These are phyloP conservation scores for Trichophyton simii DNA, from an alignment of 2,329 filamentous ascomycete species.

Conservation along the genomic window DNA sequence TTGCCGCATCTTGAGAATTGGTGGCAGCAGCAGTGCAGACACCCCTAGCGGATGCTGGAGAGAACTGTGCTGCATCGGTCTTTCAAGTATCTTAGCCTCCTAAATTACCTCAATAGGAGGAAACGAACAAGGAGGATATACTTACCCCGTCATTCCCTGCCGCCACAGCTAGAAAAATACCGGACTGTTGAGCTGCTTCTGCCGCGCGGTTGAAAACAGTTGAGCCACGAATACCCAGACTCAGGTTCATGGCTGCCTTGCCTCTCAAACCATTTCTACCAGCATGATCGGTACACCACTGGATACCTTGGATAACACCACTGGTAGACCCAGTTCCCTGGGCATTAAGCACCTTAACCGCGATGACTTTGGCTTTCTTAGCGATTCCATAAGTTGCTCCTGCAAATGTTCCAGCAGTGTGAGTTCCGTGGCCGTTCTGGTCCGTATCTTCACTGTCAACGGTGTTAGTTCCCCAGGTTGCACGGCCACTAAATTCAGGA, in stretches of 20 bases:
- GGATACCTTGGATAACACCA: slow-evolving; percentile 40
- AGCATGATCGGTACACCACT: slow-evolving; percentile 26
- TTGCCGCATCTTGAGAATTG: slow-evolving; percentile 21
- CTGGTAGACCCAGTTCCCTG: slow-evolving; percentile 35
- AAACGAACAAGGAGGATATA: neutral
- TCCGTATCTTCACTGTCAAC: slow-evolving; percentile 14
- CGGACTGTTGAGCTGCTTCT: slow-evolving; percentile 23
- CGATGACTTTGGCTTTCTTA: slow-evolving; percentile 28
- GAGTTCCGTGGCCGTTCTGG: slow-evolving; percentile 29
- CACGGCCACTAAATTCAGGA: slow-evolving; percentile 27
- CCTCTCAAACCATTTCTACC: slow-evolving; percentile 18
- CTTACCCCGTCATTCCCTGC: slow-evolving; percentile 28
- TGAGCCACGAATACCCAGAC: slow-evolving; percentile 25
- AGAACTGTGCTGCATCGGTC: slow-evolving; percentile 3
- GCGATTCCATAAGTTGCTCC: slow-evolving; percentile 27
- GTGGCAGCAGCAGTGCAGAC: slow-evolving; percentile 33
- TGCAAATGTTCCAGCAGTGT: slow-evolving; percentile 28
- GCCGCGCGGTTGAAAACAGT: slow-evolving; percentile 28
- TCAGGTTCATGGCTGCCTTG: slow-evolving; percentile 26
- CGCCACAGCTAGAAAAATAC: slow-evolving; percentile 30
- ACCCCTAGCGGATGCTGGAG: slow-evolving; percentile 27
- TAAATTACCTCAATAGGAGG: slow-evolving; percentile 15
- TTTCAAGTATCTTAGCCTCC: slow-evolving; percentile 8
- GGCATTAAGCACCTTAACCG: slow-evolving; percentile 39
- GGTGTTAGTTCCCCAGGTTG: slow-evolving; percentile 24